phyloP scores from a whole-genome alignment of 257 asterid genomes.

The Lithospermum erythrorhizon region DNA sequence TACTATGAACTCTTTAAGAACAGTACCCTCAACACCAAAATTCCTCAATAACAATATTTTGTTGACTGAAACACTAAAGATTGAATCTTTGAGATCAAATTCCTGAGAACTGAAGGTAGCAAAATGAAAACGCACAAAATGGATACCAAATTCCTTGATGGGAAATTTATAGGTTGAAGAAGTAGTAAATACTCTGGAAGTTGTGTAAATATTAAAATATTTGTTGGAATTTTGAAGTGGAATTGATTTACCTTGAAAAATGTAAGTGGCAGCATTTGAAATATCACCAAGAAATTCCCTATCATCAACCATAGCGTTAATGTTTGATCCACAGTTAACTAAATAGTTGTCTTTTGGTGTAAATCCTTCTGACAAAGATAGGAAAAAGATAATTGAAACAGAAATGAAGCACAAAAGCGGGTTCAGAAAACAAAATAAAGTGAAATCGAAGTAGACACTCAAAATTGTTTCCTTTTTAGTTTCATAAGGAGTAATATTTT shows the following conservation, averaged over 20 bases:
- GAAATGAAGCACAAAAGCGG: neutral
- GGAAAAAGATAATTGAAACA: conserved; percentile 7
- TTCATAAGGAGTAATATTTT: no score
- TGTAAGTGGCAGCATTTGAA: conserved; percentile 19
- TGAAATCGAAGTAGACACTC: no score
- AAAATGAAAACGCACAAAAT: conserved; percentile 66
- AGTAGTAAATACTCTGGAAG: conserved; percentile 56
- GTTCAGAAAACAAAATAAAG: no score
- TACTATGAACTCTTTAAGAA: conserved; percentile 49
- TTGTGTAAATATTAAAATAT: conserved; percentile 29
- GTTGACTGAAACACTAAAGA: conserved; percentile 48
- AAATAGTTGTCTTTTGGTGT: conserved; percentile 59
- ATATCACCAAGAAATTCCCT: conserved; percentile 43
- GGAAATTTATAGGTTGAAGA: conserved; percentile 34
- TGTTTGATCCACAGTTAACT: conserved; percentile 56
- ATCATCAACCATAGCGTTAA: conserved; percentile 28
- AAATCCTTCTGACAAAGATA: conserved; percentile 33
- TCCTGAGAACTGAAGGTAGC: conserved; percentile 35
- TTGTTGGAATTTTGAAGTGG: conserved; percentile 34
- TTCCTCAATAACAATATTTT: conserved; percentile 31
- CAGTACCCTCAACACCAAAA: conserved; percentile 21
- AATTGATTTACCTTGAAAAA: conserved; percentile 45
- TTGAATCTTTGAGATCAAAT: conserved; percentile 32
- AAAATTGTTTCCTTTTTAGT: no score
- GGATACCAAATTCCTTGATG: conserved; percentile 49